Base-by-base conservation (phyloP, 768 basidiomycete species). In the Tricholoma bakamatsutake region DNA sequence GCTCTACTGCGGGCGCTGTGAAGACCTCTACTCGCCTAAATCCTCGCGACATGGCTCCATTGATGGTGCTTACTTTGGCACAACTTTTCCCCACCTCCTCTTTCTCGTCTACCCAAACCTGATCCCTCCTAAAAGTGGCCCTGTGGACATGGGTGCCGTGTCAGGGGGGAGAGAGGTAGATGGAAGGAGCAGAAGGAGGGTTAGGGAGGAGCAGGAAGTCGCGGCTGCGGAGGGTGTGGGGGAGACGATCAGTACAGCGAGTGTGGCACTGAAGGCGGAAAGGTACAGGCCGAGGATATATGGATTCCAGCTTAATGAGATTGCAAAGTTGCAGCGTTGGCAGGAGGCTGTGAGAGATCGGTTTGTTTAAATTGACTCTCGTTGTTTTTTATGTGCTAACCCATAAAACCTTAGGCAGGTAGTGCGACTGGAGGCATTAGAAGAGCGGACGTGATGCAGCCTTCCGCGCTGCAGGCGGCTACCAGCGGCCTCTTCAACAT, bases 51-150 rank as follows among this genome's bases (percentile, higher is more conserved):
- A 99, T 69, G 96, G 96, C 49, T 88, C 89, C 35, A 98, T 99
- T 67, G 97, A 99, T 68, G 96, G 97, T 28, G 97, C 97, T 1
- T 99, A 96, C 73, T 99, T 99, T 63, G 97, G 97, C 57, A 96
- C 94, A 0, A 97, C 95, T 1, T 98, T 98, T 77, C 93, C 95
- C 0, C 96, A 98, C 69, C 85, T 99, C 53, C 77, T 98, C 48
- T 97, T 95, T 76, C 92, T 98, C 77, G 93, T 98, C 34, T 98
- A 98, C 70, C 95, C 97, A 0, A 83, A 87, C 46, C 84, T 98
- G 60, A 88, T 97, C 42, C 93, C 96, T 18, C 82, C 85, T 30
- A 98, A 97, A 72, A 79, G 74, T 30, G 79, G 84, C 0, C 70
- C 76, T 2, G 66, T 65, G 55, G 76, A 74, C 28, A 65, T 65